A percentile compares a stretch with the other conserved stretches of the same genome.
These are phyloP conservation scores for Penicillium thymicola DNA, from an alignment of 2,329 filamentous ascomycete species.

Conservation along the genomic window DNA sequence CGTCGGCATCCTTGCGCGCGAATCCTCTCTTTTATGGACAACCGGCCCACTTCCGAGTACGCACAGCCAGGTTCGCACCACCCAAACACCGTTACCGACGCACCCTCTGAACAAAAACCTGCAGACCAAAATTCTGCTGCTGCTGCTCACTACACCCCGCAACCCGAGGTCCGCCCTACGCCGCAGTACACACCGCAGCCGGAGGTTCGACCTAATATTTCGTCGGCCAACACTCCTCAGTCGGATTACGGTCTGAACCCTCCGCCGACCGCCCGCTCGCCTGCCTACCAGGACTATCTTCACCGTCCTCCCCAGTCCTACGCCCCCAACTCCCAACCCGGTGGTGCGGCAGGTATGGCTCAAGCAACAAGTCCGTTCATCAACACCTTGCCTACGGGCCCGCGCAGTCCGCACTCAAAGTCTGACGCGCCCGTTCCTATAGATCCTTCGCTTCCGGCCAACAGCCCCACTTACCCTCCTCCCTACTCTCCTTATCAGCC, in stretches of 20 bases:
- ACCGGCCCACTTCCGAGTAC: conserved; percentile 68
- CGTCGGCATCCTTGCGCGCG: conserved; percentile 14
- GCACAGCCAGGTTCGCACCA: conserved; percentile 81
- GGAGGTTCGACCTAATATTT: conserved; percentile 74
- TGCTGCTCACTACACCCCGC: conserved; percentile 42
- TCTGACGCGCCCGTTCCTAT: conserved; percentile 97
- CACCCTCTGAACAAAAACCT: conserved; percentile 77
- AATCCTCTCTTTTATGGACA: conserved; percentile 52
- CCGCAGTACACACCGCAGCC: conserved; percentile 75
- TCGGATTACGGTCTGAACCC: conserved; percentile 85
- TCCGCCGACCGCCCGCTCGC: conserved; percentile 66
- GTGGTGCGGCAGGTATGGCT: conserved; percentile 87
- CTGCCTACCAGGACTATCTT: conserved; percentile 83
- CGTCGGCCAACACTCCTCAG: conserved; percentile 75
- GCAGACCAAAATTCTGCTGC: conserved; percentile 93
- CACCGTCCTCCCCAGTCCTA: conserved; percentile 70
- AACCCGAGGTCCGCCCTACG: conserved; percentile 38
- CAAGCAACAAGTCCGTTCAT: conserved; percentile 97
- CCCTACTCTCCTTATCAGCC: conserved; percentile 84
- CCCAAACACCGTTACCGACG: conserved; percentile 51
- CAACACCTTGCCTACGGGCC: conserved; percentile 46
- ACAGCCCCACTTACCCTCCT: conserved; percentile 86
- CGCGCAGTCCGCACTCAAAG: conserved; percentile 64
- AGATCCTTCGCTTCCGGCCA: conserved; percentile 96
- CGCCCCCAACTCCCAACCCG: conserved; percentile 66